These are phyloP conservation scores for Cymbopogon flexuosus DNA, from an alignment of 202 grass and related monocot species.

Conservation along the genomic window DNA sequence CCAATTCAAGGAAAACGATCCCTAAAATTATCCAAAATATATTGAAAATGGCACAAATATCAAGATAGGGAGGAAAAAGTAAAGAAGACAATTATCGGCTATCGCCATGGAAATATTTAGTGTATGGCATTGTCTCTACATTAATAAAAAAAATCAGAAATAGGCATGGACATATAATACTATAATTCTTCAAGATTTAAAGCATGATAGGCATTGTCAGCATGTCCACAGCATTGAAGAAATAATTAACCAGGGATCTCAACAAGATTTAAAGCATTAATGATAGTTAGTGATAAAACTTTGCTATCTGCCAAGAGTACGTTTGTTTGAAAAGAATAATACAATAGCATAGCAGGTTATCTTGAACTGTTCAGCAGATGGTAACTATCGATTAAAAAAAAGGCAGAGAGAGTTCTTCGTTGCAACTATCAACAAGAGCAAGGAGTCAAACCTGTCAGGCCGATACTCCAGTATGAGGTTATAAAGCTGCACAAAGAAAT, in stretches of 20 bases:
- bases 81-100: neutral
- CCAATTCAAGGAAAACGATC: neutral
- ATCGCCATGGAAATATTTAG: neutral
- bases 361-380: neutral
- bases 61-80: neutral
- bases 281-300: neutral
- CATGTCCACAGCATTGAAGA: neutral
- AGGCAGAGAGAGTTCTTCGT: neutral
- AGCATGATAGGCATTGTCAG: neutral
- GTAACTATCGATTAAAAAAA: slow-evolving; percentile 10
- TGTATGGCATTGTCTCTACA: neutral
- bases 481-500: slow-evolving; percentile 90
- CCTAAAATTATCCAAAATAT: neutral
- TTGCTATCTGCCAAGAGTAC: neutral
- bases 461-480: slow-evolving; percentile 90
- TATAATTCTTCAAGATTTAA: neutral
- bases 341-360: neutral
- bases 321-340: slow-evolving; percentile 13
- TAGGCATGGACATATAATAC: neutral
- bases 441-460: slow-evolving; percentile 59
- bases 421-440: neutral
- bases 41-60: neutral
- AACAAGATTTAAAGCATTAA: neutral
- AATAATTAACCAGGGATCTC: neutral
- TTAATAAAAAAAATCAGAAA: neutral